Evolutionary conservation across 2,329 filamentous ascomycete species (phyloP), one percentile per base, ranked within the genome.

Genomic region (Stemphylium lycopersici): DNA sequence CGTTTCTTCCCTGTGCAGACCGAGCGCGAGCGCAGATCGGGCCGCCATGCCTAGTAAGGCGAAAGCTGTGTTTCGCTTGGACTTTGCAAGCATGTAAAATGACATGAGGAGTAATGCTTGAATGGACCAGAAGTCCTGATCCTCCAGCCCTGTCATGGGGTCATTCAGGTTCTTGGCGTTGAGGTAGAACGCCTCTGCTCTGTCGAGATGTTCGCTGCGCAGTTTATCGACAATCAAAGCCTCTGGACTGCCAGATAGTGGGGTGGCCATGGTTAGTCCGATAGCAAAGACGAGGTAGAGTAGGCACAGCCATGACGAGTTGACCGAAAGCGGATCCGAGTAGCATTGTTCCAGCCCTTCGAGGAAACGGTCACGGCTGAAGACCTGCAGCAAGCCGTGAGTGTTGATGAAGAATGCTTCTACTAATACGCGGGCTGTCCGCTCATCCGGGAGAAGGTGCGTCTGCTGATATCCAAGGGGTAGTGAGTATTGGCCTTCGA

Each of bases 401-500:
- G 85, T 88, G 80, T 88, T 86, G 44, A 78, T 79, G 62, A 89
- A 88, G 66, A 84, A 89, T 0, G 85, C 81, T 13, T 82, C 77
- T 0, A 85, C 77, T 15, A 88, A 76, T 22, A 85, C 74, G 34
- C 80, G 75, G 1, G 84, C 83, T 3, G 81, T 84, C 52, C 78
- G 74, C 48, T 79, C 79, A 53, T 86, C 81, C 3, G 85, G 85
- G 3, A 89, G 75, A 4, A 85, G 76, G 48, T 81, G 78, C 0
- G 80, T 83, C 15, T 80, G 76, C 29, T 77, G 79, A 26, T 78
- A 73, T 12, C 79, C 74, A 6, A 75, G 54, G 0, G 82, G 78
- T 2, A 84, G 71, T 3, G 79, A 75, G 37, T 83, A 79, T n/a
- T 78, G 79, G 26, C 78, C 78, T 66, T 86, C 84, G 61, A 84